phyloP scores from a whole-genome alignment of 2,329 filamentous ascomycete genomes.

The Ceratocystis cubensis region DNA sequence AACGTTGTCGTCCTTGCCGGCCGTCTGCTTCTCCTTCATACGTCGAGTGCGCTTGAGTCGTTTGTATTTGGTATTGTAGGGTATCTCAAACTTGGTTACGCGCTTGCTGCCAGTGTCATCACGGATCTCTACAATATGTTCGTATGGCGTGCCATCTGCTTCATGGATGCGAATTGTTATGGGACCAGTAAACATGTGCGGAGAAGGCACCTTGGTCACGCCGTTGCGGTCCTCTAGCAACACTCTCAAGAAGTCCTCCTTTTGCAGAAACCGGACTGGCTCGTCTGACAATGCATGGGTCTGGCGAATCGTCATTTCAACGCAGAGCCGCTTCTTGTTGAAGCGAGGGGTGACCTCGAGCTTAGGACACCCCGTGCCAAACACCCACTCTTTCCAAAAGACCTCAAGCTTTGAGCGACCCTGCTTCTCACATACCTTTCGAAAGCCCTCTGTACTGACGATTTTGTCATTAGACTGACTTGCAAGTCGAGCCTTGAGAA shows the following conservation, averaged over 20 bases:
- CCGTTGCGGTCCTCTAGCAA: constrained; percentile 65
- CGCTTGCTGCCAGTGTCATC: constrained; percentile 58
- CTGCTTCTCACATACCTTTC: constrained; percentile 73
- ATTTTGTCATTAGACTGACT: constrained; percentile 53
- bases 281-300: constrained; percentile 38
- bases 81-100: constrained; percentile 71
- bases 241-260: constrained; percentile 68
- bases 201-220: constrained; percentile 56
- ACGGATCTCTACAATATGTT: constrained; percentile 93
- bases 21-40: constrained; percentile 58
- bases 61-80: constrained; percentile 99
- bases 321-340: constrained; percentile 93
- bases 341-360: constrained; percentile 82
- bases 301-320: constrained; percentile 82
- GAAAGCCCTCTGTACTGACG: constrained; percentile 62
- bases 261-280: constrained; percentile 39
- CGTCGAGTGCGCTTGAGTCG: constrained; percentile 77
- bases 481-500: constrained; percentile 68
- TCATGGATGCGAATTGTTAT: constrained; percentile 98
- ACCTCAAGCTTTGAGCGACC: constrained; percentile 74
- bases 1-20: constrained; percentile 27
- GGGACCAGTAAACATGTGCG: constrained; percentile 79
- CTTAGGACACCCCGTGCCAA: constrained; percentile 73
- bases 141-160: constrained; percentile 93
- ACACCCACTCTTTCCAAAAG: constrained; percentile 91